phyloP scores from a whole-genome alignment of 176 grass and related monocot species.

The Saccharum officinarum region DNA sequence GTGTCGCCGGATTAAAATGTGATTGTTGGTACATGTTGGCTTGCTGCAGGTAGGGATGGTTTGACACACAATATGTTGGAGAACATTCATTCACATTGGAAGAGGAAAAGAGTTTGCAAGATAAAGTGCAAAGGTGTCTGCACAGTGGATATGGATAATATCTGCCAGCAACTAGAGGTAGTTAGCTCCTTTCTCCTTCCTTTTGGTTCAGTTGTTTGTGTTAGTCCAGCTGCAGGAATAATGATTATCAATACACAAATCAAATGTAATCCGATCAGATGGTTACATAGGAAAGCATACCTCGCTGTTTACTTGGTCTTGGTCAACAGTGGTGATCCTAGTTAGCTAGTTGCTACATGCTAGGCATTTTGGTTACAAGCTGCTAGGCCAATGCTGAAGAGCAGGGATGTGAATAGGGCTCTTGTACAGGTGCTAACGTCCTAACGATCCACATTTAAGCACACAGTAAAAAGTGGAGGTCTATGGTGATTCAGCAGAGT shows the following conservation, averaged over 20 bases:
- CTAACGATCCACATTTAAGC: neutral
- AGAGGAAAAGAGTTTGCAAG: conserved; percentile 96
- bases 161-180: conserved; percentile 87
- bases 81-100: conserved; percentile 93
- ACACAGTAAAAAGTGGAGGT: neutral
- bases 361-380: neutral
- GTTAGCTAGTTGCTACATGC: neutral
- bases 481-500: neutral
- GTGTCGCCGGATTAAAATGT: neutral
- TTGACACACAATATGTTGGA: conserved; percentile 97
- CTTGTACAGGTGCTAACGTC: neutral
- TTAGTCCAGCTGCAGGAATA: neutral
- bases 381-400: neutral
- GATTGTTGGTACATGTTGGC: neutral
- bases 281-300: neutral
- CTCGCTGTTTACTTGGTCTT: neutral
- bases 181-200: conserved; percentile 1
- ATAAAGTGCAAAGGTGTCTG: conserved; percentile 97
- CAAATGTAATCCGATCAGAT: neutral
- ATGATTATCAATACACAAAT: neutral
- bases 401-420: neutral
- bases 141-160: conserved; percentile 95
- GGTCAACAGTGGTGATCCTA: neutral
- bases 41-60: conserved; percentile 72
- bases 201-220: conserved; percentile 24